These are phyloP conservation scores for Oidiodendron maius DNA, from an alignment of 495 filamentous ascomycete genomes.

Conservation along the genomic window DNA sequence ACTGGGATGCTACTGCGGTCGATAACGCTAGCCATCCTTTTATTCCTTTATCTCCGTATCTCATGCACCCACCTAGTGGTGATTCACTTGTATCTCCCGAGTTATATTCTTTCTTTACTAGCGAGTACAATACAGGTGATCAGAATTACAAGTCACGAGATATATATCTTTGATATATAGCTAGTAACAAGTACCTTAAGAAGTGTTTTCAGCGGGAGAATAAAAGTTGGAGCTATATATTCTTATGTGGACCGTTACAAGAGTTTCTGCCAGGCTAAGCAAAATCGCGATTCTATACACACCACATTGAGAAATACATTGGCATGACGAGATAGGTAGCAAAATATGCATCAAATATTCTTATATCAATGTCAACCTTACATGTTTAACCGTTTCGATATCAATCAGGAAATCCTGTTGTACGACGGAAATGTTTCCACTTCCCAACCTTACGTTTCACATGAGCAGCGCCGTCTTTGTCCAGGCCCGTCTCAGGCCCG, in stretches of 20 bases:
- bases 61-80: conserved; percentile 5
- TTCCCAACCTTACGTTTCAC: conserved; percentile 5
- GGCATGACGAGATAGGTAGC: too few species aligned
- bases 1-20: not conserved
- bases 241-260: too few species aligned
- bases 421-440: conserved; percentile 8
- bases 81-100: not conserved
- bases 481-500: too few species aligned
- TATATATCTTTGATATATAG: not conserved
- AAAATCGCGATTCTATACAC: too few species aligned
- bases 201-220: not conserved
- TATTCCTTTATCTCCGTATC: conserved; percentile 12
- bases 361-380: too few species aligned
- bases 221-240: too few species aligned
- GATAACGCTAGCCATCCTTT: not conserved
- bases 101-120: not conserved
- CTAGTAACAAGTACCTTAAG: conserved; percentile 1
- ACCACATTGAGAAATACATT: too few species aligned
- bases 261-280: too few species aligned
- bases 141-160: conserved; percentile 1
- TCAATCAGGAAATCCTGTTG: too few species aligned
- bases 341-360: too few species aligned
- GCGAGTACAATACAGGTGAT: conserved; percentile 2
- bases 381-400: too few species aligned
- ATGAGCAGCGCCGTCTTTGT: conserved; percentile 8